phyloP scores from a whole-genome alignment of 1,139 yeast species.

The Blastobotrys aristatus region DNA sequence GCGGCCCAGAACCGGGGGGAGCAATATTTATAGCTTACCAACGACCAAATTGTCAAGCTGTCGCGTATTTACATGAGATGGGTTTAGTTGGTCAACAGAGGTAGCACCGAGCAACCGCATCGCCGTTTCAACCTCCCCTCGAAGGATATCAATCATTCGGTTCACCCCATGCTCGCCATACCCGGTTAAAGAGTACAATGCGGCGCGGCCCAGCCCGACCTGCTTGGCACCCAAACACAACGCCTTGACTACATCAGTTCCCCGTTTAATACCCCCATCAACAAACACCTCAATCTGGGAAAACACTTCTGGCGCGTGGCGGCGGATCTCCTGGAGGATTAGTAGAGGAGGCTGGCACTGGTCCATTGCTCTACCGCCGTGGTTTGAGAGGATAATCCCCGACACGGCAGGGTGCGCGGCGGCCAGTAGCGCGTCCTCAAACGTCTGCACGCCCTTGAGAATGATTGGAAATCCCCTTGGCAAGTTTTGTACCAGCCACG shows the following conservation, averaged over 20 bases:
- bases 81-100: slow-evolving; percentile 38
- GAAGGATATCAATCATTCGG: slow-evolving; percentile 41
- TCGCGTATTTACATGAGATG: slow-evolving; percentile 25
- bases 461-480: slow-evolving; percentile 34
- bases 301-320: slow-evolving; percentile 40
- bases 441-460: slow-evolving; percentile 49
- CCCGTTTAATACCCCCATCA: slow-evolving; percentile 55
- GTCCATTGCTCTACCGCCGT: slow-evolving; percentile 54
- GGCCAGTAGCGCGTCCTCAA: slow-evolving; percentile 48
- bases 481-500: slow-evolving; percentile 41
- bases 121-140: slow-evolving; percentile 43
- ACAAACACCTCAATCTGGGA: slow-evolving; percentile 42
- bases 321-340: slow-evolving; percentile 45
- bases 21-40: no score
- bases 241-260: slow-evolving; percentile 51
- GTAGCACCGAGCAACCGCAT: slow-evolving; percentile 48
- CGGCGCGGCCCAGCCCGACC: slow-evolving; percentile 50
- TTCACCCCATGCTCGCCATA: slow-evolving; percentile 49
- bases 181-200: slow-evolving; percentile 45
- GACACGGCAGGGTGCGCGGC: slow-evolving; percentile 40
- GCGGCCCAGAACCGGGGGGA: no score
- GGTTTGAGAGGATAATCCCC: slow-evolving; percentile 51
- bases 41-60: slow-evolving; percentile 18
- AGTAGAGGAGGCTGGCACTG: slow-evolving; percentile 46
- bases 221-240: slow-evolving; percentile 55